Base-by-base conservation (phyloP, 495 filamentous ascomycete genomes). In the Podospora bellae-mahoneyi region DNA sequence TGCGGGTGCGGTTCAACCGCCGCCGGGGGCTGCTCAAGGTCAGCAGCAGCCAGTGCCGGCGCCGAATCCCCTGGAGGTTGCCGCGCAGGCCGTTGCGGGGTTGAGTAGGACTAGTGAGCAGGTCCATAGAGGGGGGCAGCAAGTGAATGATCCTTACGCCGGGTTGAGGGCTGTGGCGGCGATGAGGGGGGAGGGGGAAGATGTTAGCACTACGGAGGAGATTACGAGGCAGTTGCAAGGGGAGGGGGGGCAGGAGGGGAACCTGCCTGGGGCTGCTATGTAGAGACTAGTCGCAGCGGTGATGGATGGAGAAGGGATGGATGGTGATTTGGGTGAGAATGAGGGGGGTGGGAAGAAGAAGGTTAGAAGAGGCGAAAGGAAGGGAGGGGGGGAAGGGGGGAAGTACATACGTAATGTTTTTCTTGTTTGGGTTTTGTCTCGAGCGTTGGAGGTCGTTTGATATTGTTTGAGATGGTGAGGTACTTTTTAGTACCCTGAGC, bases 161-260 rank as follows among this genome's bases (percentile, higher is more conserved):
- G 56, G 57, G 39, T 27, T 72, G 64, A 32, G 69, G 62, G 53
- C 66, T 18, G 59, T 63, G 16, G 62, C 67, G 16, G 62, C 67
- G 15, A 58, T 58, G 9, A 60, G 64, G 10, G 28, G 68, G 16
- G 74, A 74, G 7, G 39, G 6, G 7, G 78, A 78, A 5, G 76
- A 81, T 18, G 73, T 72, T 34, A 71, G 78, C 54, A 80, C 78
- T 3, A 76, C 76, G 0, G 77, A 81, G 62, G 77, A 78, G 59
- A 77, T 78, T 19, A 77, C 77, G 60, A 71, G 80, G 54, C 80
- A 82, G 60, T 65, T 80, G 53, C 76, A 77, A 60, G 68, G 73
- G 0, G 79, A 79, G 7, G 73, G 72, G 9, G 30, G 68, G 39
- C 72, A 74, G 61, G 73, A 73, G 32, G 69, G 64, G 10, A 48